These are phyloP conservation scores for Mortierella claussenii DNA, from an alignment of 192 early-diverging fungal genomes.

Conservation along the genomic window DNA sequence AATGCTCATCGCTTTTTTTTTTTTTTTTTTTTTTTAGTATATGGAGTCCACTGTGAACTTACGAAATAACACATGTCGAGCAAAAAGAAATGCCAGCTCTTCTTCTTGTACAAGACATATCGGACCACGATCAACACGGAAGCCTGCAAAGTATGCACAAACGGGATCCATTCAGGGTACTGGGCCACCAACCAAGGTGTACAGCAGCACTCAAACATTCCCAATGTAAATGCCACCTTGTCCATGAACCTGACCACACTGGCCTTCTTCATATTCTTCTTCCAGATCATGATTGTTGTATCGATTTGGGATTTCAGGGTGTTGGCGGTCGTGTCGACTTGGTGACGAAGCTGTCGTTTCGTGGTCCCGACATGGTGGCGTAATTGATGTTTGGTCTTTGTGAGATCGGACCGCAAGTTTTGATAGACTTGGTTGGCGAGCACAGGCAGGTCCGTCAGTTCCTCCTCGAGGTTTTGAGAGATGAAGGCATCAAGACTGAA, in stretches of 20 bases:
- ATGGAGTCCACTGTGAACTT: neutral
- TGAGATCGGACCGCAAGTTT: slow-evolving; percentile 27
- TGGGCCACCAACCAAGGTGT: slow-evolving; percentile 61
- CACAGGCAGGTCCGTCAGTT: slow-evolving; percentile 32
- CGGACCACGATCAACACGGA: slow-evolving; percentile 56
- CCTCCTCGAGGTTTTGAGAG: slow-evolving; percentile 50
- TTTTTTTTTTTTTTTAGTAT: no score
- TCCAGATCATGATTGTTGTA: slow-evolving; percentile 36
- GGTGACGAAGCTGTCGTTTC: slow-evolving; percentile 34
- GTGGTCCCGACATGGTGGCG: slow-evolving; percentile 37
- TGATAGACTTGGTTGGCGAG: slow-evolving; percentile 44
- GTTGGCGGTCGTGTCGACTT: slow-evolving; percentile 27
- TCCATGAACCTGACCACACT: slow-evolving; percentile 63
- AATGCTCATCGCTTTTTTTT: no score
- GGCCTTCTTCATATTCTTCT: slow-evolving; percentile 50
- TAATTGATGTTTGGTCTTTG: slow-evolving; percentile 38
- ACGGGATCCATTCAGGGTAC: slow-evolving; percentile 65
- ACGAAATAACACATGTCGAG: slow-evolving; percentile 69
- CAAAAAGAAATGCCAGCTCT: slow-evolving; percentile 69
- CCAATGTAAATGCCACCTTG: slow-evolving; percentile 73
- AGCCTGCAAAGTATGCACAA: slow-evolving; percentile 63
- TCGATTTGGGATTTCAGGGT: slow-evolving; percentile 45
- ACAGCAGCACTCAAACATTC: slow-evolving; percentile 72
- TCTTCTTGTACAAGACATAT: slow-evolving; percentile 64
- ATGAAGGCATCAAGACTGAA: slow-evolving; percentile 52